Evolutionary conservation across 768 basidiomycete species (phyloP).

Genomic region (Hysterangium stoloniferum): DNA sequence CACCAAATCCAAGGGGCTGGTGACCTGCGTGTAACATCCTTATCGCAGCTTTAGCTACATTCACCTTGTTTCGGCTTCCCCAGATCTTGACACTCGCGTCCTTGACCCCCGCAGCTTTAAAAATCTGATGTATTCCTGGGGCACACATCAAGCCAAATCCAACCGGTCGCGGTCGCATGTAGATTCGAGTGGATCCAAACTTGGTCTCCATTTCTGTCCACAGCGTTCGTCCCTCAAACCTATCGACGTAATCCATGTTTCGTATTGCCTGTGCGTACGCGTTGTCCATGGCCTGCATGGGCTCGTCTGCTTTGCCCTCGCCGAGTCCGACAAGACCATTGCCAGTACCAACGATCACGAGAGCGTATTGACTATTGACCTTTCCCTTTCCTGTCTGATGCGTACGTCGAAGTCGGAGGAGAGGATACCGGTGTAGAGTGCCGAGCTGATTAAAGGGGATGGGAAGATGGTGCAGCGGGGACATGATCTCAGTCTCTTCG

Average conservation of each 20-base stretch:
- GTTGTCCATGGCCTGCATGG: constrained; percentile 43
- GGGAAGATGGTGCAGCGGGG: constrained; percentile 10
- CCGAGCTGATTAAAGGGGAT: constrained; percentile 19
- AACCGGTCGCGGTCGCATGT: constrained; percentile 73
- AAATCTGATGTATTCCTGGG: constrained; percentile 79
- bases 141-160: constrained; percentile 92
- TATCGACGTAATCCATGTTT: constrained; percentile 87
- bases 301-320: constrained; percentile 66
- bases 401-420: constrained; percentile 51
- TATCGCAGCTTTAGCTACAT: constrained; percentile 80
- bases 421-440: constrained; percentile 32
- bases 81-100: constrained; percentile 93
- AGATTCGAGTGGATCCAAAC: constrained; percentile 73
- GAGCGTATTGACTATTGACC: constrained; percentile 50
- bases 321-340: constrained; percentile 79
- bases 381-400: constrained; percentile 96
- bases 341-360: constrained; percentile 76
- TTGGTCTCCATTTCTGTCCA: constrained; percentile 87
- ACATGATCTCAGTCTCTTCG: background rate
- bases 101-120: constrained; percentile 91
- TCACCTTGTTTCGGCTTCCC: constrained; percentile 81
- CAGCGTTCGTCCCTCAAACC: constrained; percentile 92
- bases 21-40: constrained; percentile 81
- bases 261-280: constrained; percentile 65
- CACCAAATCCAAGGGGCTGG: constrained; percentile 72